Evolutionary conservation across 2,329 filamentous ascomycete species (phyloP).

Genomic region (Penicillium sumatraense): DNA sequence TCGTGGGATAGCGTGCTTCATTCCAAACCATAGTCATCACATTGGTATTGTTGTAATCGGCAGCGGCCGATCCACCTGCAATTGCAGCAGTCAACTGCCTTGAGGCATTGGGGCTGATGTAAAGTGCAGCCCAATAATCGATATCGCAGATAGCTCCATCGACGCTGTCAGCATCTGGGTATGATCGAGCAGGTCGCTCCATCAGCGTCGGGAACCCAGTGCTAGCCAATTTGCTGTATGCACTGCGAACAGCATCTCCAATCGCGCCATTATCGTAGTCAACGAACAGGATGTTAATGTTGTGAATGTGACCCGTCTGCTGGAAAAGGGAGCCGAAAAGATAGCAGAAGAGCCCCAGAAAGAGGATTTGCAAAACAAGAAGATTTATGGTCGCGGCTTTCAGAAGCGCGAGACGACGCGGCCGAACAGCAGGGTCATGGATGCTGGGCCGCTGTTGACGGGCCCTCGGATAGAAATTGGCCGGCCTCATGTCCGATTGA

Average conservation of each 20-base stretch:
- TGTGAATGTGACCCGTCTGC: slow-evolving; percentile 35
- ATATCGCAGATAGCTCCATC: slow-evolving; percentile 37
- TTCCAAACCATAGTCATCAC: slow-evolving; percentile 52
- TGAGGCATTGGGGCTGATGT: slow-evolving; percentile 41
- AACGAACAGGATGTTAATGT: slow-evolving; percentile 41
- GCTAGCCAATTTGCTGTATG: slow-evolving; percentile 35
- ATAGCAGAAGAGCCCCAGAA: slow-evolving; percentile 42
- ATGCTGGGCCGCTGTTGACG: slow-evolving; percentile 23
- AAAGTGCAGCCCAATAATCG: slow-evolving; percentile 43
- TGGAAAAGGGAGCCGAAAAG: slow-evolving; percentile 45
- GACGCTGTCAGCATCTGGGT: slow-evolving; percentile 25
- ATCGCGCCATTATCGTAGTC: slow-evolving; percentile 46
- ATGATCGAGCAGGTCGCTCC: slow-evolving; percentile 23
- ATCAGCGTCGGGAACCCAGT: slow-evolving; percentile 36
- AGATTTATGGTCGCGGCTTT: slow-evolving; percentile 31
- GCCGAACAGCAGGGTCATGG: slow-evolving; percentile 21
- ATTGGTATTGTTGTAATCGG: slow-evolving; percentile 40
- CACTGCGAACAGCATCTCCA: slow-evolving; percentile 36
- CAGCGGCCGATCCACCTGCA: slow-evolving; percentile 34
- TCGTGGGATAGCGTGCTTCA: slow-evolving; percentile 48
- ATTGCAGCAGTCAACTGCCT: slow-evolving; percentile 42
- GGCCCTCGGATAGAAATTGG: slow-evolving; percentile 23
- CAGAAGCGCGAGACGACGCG: slow-evolving; percentile 21
- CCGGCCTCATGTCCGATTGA: neutral
- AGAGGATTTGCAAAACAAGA: slow-evolving; percentile 42